These are phyloP conservation scores for Hanseniaspora lindneri DNA, from an alignment of 805 yeast genomes.

Conservation along the genomic window DNA sequence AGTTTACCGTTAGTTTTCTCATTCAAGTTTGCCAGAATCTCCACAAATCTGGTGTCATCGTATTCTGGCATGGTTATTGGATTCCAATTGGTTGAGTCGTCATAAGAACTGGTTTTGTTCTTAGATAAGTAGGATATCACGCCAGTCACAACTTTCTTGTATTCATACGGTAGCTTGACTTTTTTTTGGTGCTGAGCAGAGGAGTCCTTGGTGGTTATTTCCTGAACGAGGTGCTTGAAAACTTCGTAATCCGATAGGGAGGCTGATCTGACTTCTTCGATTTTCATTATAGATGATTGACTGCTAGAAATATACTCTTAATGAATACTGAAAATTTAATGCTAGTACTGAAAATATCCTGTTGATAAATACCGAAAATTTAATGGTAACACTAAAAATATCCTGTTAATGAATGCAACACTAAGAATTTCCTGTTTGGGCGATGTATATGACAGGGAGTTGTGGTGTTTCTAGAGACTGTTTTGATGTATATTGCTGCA, in stretches of 20 bases:
- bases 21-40: slow-evolving; percentile 24
- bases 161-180: slow-evolving; percentile 18
- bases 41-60: slow-evolving; percentile 26
- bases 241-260: slow-evolving; percentile 50
- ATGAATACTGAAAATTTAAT: too few species aligned
- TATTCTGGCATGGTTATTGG: slow-evolving; percentile 16
- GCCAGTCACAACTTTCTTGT: slow-evolving; percentile 29
- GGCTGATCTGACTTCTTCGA: slow-evolving; percentile 39
- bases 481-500: too few species aligned
- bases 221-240: slow-evolving; percentile 32
- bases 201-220: slow-evolving; percentile 31
- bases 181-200: slow-evolving; percentile 18
- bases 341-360: too few species aligned
- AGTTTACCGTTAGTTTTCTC: slow-evolving; percentile 30
- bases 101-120: slow-evolving; percentile 13
- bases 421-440: too few species aligned
- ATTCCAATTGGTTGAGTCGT: slow-evolving; percentile 13
- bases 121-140: slow-evolving; percentile 24
- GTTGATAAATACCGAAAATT: too few species aligned
- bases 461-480: too few species aligned
- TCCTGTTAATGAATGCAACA: too few species aligned
- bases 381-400: too few species aligned
- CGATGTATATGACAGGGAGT: too few species aligned
- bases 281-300: too few species aligned
- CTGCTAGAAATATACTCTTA: too few species aligned